Conservation (phyloP, 257 asterid genomes). For the Solanum lignicaule region DNA sequence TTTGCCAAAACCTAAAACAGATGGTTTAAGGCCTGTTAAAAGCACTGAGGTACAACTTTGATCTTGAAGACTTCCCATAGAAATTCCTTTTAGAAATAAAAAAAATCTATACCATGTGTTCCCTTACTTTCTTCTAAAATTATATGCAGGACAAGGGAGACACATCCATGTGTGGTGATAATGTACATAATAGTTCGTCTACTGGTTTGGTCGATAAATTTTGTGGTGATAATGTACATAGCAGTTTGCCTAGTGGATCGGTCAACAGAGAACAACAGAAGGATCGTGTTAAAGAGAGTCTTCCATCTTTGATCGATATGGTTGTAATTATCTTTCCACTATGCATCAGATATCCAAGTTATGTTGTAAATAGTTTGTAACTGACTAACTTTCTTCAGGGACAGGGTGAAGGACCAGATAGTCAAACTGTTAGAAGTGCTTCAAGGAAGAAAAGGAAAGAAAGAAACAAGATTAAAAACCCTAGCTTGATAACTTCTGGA, state of each 20-base stretch:
- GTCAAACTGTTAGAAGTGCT: conserved; percentile 42
- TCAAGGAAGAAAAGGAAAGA: conserved; percentile 71
- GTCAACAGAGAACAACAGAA: conserved; percentile 25
- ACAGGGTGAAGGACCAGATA: conserved; percentile 43
- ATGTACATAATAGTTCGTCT: background rate
- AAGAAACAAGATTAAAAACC: conserved; percentile 52
- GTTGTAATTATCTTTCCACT: conserved; percentile 47
- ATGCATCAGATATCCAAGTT: conserved; percentile 16
- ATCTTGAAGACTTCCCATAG: conserved; percentile 8
- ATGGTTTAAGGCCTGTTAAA: conserved; percentile 23
- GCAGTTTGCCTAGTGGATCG: conserved; percentile 22
- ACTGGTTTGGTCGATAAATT: background rate
- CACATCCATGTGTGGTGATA: conserved; percentile 13
- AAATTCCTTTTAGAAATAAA: conserved; percentile 4
- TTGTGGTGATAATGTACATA: conserved; percentile 23
- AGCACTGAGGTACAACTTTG: conserved; percentile 41
- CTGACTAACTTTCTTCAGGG: conserved; percentile 63
- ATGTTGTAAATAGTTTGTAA: conserved; percentile 38
- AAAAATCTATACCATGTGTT: background rate
- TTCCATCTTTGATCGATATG: conserved; percentile 38
- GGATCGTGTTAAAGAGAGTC: conserved; percentile 32
- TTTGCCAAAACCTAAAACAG: conserved; percentile 39
- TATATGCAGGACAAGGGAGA: conserved; percentile 47
- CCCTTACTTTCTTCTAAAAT: background rate
- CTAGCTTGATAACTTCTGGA: conserved; percentile 23